Evolutionary conservation across 768 basidiomycete species (phyloP).

Genomic region (Xanthoconium purpureum): DNA sequence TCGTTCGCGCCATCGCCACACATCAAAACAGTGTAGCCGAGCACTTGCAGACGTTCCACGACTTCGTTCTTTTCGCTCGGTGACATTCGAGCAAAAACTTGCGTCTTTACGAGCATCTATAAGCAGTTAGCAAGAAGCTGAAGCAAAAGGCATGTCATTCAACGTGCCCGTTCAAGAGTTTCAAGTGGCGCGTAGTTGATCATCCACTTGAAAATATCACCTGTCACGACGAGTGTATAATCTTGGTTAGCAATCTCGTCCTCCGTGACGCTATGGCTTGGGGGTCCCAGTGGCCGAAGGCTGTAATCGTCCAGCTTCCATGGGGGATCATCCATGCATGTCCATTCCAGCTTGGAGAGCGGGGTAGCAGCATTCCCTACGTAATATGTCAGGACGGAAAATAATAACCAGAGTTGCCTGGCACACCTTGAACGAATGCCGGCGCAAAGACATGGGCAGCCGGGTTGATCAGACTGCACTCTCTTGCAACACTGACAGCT

Average conservation of each 20-base stretch:
- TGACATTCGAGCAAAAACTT: constrained; percentile 98
- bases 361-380: constrained; percentile 54
- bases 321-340: constrained; percentile 80
- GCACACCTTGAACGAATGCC: constrained; percentile 65
- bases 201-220: constrained; percentile 98
- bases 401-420: not conserved
- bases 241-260: constrained; percentile 79
- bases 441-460: constrained; percentile 89
- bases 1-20: constrained; percentile 99
- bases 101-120: constrained; percentile 96
- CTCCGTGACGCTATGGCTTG: constrained; percentile 66
- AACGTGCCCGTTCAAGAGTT: constrained; percentile 79
- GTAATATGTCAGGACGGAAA: constrained; percentile 1
- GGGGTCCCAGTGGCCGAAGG: constrained; percentile 73
- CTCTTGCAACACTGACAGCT: constrained; percentile 93
- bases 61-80: constrained; percentile 99
- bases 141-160: not conserved
- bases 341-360: constrained; percentile 77
- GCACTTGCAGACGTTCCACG: constrained; percentile 85
- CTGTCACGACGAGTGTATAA: constrained; percentile 88
- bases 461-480: constrained; percentile 85
- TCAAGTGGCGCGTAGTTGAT: constrained; percentile 91
- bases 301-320: constrained; percentile 89
- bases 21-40: constrained; percentile 97
- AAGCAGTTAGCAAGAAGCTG: constrained; percentile 1